Conservation (phyloP, 208 protist genomes). For the Tritrichomonas musculus region DNA sequence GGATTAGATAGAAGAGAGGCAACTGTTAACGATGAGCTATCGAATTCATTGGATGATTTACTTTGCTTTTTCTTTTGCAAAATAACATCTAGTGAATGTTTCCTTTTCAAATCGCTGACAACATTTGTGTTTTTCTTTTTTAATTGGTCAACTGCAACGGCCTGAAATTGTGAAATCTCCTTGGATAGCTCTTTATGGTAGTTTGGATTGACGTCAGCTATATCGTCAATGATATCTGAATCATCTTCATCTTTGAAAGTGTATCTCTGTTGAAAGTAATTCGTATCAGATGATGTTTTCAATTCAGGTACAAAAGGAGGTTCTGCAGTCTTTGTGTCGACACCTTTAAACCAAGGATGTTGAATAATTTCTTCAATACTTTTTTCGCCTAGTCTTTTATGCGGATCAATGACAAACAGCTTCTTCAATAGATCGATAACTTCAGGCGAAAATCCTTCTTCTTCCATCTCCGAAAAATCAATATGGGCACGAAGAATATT, state of each 20-base stretch:
- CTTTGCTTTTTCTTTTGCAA: too few species aligned
- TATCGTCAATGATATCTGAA: not conserved
- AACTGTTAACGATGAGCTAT: too few species aligned
- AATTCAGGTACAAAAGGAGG: not conserved
- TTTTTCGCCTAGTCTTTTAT: slow-evolving; percentile 43
- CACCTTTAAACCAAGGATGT: not conserved
- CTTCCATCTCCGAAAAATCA: not conserved
- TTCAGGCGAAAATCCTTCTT: not conserved
- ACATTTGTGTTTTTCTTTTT: not conserved
- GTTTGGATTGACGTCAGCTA: too few species aligned
- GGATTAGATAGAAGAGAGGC: too few species aligned
- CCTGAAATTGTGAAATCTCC: too few species aligned
- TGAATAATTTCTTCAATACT: slow-evolving; percentile 5
- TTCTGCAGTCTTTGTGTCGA: not conserved
- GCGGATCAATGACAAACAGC: slow-evolving; percentile 40
- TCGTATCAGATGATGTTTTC: not conserved
- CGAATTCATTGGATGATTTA: too few species aligned
- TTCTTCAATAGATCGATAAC: slow-evolving; percentile 47
- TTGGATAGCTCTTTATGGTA: too few species aligned
- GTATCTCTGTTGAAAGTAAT: not conserved
- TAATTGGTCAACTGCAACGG: not conserved
- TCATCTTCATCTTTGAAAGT: not conserved
- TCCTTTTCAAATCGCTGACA: too few species aligned
- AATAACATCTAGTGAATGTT: too few species aligned
- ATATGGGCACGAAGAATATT: slow-evolving; percentile 54